Base-by-base conservation (phyloP, 2,329 filamentous ascomycete species). In the Fusarium tjaetaba region DNA sequence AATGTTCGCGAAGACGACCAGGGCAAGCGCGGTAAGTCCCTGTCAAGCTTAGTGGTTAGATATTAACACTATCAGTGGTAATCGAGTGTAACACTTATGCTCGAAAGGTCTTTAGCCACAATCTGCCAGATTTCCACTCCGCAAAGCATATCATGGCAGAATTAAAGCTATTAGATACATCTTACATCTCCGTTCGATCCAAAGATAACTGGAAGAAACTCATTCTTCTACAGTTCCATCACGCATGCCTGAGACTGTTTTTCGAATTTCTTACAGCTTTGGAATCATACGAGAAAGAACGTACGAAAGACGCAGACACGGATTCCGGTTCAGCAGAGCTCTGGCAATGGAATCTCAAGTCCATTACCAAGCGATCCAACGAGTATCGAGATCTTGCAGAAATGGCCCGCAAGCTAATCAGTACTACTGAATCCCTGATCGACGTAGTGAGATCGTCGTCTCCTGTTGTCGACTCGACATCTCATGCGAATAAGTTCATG, bases 351-450 rank as follows among this genome's bases (percentile, higher is more conserved):
- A 57, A 34, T 5, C 0, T 45, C 1, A 57, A 2, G 20, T 20
- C 7, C 1, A 34, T 57, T 3, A 34, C 3, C 8, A 2, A 46
- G 15, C n/a, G 39, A 0, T 26, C 53, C 0, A 34, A 32, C 8
- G n/a, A 57, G 1, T 45, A 45, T 26, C 11, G 30, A 20, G 26
- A 57, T 2, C 53, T 57, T 7, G 5, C 0, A 22, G 39, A 26
- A 9, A 57, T 57, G 53, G 18, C 9, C 8, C 22, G 30, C 0
- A 26, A 18, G 0, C 1, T 57, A 3, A 34, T 13, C 1, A 4
- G 2, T 0, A 45, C 13, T 0, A 45, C n/a, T 0, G n/a, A 57
- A 4, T 57, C 30, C 1, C 3, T 57, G 28, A 57, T 45, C 1
- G 53, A 57, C 0, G 28, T 34, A 1, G 28, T 26, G 7, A 24